Conservation (phyloP, 75 land plant species). For the Sequoia sempervirens region DNA sequence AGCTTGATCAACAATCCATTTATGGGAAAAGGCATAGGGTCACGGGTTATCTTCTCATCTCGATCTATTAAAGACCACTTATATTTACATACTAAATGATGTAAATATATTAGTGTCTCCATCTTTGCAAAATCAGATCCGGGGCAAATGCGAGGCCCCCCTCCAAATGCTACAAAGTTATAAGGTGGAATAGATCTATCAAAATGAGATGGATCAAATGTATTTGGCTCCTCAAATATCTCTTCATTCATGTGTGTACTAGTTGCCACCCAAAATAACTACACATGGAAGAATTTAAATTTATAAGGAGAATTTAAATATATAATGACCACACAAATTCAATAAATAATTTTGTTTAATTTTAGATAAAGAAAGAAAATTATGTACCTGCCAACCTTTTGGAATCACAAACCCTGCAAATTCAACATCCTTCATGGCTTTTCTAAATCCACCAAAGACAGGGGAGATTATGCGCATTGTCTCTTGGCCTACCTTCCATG, state of each 20-base stretch:
- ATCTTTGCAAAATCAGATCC: conserved; percentile 58
- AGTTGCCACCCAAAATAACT: conserved; percentile 38
- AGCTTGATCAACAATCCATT: neutral
- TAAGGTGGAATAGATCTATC: conserved; percentile 39
- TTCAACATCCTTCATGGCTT: conserved; percentile 48
- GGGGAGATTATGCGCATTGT: conserved; percentile 51
- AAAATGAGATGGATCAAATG: conserved; percentile 58
- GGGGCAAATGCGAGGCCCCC: conserved; percentile 63
- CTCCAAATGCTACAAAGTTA: conserved; percentile 58
- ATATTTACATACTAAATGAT: conserved; percentile 39
- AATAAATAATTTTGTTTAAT: no score
- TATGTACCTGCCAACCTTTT: conserved; percentile 66
- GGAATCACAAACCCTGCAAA: conserved; percentile 52
- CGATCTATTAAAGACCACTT: conserved; percentile 30
- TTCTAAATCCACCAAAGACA: conserved; percentile 39
- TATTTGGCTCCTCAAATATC: conserved; percentile 45
- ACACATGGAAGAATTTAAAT: neutral
- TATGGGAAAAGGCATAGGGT: neutral
- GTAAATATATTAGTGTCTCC: conserved; percentile 44
- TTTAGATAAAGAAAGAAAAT: neutral
- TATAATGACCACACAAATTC: neutral
- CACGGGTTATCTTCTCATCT: conserved; percentile 22
- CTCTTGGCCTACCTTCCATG: conserved; percentile 74
- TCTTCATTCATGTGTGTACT: conserved; percentile 37
- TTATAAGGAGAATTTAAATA: neutral